phyloP scores from a whole-genome alignment of 1,284 basidiomycete genomes.

The Apiotrichum veenhuisii region DNA sequence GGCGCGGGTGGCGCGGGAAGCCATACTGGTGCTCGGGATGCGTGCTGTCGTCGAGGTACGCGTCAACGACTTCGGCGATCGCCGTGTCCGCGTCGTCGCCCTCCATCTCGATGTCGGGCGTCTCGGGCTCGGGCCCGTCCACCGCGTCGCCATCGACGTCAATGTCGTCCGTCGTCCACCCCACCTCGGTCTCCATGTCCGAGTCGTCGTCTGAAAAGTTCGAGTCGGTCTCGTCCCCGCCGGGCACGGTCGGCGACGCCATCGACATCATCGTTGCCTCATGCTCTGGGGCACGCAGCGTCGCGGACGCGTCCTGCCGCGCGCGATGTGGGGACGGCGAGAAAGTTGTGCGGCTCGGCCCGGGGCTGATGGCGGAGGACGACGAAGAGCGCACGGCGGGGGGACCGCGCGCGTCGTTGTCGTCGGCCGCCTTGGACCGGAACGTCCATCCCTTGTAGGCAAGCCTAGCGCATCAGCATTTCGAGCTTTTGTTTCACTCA shows the following conservation, averaged over 20 bases:
- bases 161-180: slow-evolving; percentile 1
- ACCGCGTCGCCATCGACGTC: not conserved
- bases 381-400: not conserved
- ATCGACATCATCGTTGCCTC: slow-evolving; percentile 1
- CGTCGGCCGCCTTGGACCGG: slow-evolving; percentile 7
- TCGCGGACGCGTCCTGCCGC: not conserved
- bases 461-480: slow-evolving; percentile 23
- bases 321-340: not conserved
- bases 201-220: not conserved
- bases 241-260: not conserved
- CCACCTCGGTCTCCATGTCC: slow-evolving; percentile 1
- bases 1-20: not conserved
- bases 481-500: slow-evolving; percentile 24
- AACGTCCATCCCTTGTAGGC: slow-evolving; percentile 47
- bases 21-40: not conserved
- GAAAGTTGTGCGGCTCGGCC: not conserved
- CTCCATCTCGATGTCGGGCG: not conserved
- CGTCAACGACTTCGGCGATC: not conserved
- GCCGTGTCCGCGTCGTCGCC: not conserved
- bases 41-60: not conserved
- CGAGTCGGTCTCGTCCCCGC: not conserved
- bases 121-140: not conserved
- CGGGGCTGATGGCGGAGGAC: not conserved
- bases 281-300: not conserved
- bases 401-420: not conserved